Conservation (phyloP, 1,139 yeast species). For the Wickerhamomyces sp. region DNA sequence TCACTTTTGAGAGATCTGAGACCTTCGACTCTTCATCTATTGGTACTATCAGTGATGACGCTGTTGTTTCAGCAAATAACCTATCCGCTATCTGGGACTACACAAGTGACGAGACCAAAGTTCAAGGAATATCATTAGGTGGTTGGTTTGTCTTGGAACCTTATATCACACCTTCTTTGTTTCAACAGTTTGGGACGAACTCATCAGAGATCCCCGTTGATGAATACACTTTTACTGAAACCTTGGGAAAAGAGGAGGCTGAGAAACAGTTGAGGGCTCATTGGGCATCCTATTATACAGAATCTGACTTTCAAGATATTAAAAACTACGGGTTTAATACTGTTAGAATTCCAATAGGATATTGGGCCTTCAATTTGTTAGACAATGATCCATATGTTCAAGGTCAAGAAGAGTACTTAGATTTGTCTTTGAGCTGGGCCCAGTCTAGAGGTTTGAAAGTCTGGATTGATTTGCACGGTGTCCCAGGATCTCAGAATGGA, state of each 20-base stretch:
- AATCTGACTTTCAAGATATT: constrained; percentile 46
- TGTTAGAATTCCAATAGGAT: constrained; percentile 63
- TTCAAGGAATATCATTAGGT: constrained; percentile 51
- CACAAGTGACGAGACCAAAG: constrained; percentile 4
- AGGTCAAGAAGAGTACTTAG: constrained; percentile 47
- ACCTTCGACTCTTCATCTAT: no score
- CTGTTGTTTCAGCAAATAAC: background rate
- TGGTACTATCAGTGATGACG: no score
- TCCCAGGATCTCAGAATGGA: constrained; percentile 69
- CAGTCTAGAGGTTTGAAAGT: constrained; percentile 43
- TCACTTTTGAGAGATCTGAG: no score
- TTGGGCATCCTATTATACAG: constrained; percentile 52
- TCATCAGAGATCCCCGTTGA: constrained; percentile 43
- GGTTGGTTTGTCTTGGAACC: constrained; percentile 69
- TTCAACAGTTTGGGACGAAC: constrained; percentile 32
- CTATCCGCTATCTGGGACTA: constrained; percentile 16
- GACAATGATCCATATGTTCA: constrained; percentile 52
- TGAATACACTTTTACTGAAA: constrained; percentile 49
- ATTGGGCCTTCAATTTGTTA: constrained; percentile 55
- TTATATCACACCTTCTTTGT: constrained; percentile 58
- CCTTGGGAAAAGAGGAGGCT: constrained; percentile 44
- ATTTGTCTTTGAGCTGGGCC: constrained; percentile 54
- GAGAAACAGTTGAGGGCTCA: constrained; percentile 39
- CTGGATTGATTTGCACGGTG: constrained; percentile 63
- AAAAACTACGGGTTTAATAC: constrained; percentile 48